phyloP scores from a whole-genome alignment of 2,329 filamentous ascomycete genomes.

The Aspergillus proliferans region DNA sequence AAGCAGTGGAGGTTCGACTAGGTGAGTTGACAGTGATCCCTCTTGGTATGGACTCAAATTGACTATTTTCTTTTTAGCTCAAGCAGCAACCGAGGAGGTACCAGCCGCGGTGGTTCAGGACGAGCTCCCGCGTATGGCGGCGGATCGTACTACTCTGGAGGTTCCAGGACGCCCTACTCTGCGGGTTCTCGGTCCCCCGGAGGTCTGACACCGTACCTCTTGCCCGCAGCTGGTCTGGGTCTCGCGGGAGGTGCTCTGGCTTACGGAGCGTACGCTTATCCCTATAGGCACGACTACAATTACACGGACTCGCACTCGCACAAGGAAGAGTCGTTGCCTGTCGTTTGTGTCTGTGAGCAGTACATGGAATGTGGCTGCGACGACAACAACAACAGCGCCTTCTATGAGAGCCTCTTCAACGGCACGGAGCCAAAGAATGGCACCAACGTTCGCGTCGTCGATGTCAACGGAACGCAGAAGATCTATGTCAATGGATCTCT shows the following conservation, averaged over 20 bases:
- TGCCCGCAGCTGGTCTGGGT: slow-evolving; percentile 41
- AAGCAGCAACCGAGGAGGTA: slow-evolving; percentile 25
- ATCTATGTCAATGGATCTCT: slow-evolving; percentile 46
- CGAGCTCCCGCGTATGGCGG: slow-evolving; percentile 43
- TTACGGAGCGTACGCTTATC: slow-evolving; percentile 51
- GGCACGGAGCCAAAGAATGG: slow-evolving; percentile 36
- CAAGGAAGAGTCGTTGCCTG: slow-evolving; percentile 46
- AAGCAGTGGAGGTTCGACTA: slow-evolving; percentile 16
- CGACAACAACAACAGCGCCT: slow-evolving; percentile 39
- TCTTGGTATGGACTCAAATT: not conserved
- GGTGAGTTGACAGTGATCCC: slow-evolving; percentile 7
- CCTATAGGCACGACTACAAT: slow-evolving; percentile 47
- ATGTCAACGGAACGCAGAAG: slow-evolving; percentile 38
- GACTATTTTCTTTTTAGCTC: slow-evolving; percentile 7
- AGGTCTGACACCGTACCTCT: slow-evolving; percentile 46
- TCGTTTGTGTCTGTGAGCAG: slow-evolving; percentile 52
- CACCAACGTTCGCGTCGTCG: slow-evolving; percentile 30
- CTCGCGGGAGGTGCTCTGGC: slow-evolving; percentile 52
- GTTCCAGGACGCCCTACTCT: slow-evolving; percentile 46
- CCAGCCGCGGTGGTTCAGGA: slow-evolving; percentile 34
- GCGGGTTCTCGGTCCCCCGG: slow-evolving; percentile 40
- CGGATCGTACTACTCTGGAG: slow-evolving; percentile 51
- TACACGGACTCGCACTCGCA: slow-evolving; percentile 41
- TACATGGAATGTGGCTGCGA: slow-evolving; percentile 55
- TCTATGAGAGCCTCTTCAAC: slow-evolving; percentile 37